Evolutionary conservation across 371 early-diverging fungal species (phyloP), one percentile per base, ranked within the genome.

Genomic region (Mortierella sp.): DNA sequence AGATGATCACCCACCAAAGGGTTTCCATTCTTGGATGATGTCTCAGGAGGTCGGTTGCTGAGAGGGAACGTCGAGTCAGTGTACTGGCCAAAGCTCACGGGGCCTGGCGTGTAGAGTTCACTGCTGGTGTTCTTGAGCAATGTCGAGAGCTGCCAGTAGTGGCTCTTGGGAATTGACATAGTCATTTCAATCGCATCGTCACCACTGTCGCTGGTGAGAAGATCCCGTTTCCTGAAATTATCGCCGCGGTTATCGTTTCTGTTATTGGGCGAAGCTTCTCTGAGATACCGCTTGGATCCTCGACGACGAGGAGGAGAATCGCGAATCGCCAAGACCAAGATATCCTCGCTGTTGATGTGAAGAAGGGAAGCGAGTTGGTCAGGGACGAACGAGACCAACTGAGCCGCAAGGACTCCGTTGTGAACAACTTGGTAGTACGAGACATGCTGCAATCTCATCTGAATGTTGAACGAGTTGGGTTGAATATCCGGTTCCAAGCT

Each of bases 401-500:
- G 85, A 16, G 85, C 85, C 1, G 85, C 85, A 50, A 85, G 71
- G 5, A 85, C 75, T 0, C 85, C 80, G 65, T 81, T 85, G 54
- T 81, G 50, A 45, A 82, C 81, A 31, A 85, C 85, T 63, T 85
- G 85, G 77, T 75, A 79, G 58, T 85, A 85, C 19, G 85, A 85
- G 24, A 85, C 85, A 31, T 79, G 85, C 57, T 85, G 65, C 24
- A 81, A 70, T 14, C 85, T 76, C 77, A 85, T 6, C 3, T 79
- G 82, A 16, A 85, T 77, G 24, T 81, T 85, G 70, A 81, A 76
- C 24, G 85, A 85, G 70, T 79, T 68, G 44, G 14, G 31, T 5
- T 82, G 82, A 47, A 85, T 76, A 5, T 74, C 31, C 2, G 85
- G 85, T 13, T 82, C 0, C 73, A 85, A 10, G 74, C 81, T 60